These are phyloP conservation scores for Helicostylum pulchrum DNA, from an alignment of 192 early-diverging fungal species.

Conservation along the genomic window DNA sequence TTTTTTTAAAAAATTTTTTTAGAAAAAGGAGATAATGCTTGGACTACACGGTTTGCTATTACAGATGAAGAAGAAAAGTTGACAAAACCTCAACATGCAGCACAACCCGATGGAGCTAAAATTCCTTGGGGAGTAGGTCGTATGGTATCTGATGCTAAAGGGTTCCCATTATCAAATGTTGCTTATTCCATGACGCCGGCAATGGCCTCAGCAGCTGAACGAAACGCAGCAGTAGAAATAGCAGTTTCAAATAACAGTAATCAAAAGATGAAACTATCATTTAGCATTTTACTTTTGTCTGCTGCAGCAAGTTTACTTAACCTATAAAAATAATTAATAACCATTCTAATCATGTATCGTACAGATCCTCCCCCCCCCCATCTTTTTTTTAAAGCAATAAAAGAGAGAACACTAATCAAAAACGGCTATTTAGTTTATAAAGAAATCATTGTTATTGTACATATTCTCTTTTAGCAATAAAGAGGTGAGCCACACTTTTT, in stretches of 20 bases:
- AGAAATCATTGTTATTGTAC: no score
- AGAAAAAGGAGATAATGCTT: conserved; percentile 24
- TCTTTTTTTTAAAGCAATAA: no score
- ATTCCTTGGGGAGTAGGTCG: conserved; percentile 19
- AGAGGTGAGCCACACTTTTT: neutral
- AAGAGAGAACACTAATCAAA: no score
- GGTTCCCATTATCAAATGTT: neutral
- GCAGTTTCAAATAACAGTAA: neutral
- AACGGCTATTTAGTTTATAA: no score
- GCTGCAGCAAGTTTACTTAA: no score
- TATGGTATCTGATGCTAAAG: conserved; percentile 6
- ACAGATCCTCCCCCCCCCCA: no score
- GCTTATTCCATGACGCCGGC: conserved; percentile 12
- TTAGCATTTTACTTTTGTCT: no score
- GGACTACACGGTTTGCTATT: conserved; percentile 41
- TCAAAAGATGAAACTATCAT: no score
- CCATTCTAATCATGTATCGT: no score
- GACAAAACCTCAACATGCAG: conserved; percentile 14
- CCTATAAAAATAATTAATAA: no score
- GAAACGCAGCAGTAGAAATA: neutral
- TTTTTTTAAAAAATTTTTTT: neutral
- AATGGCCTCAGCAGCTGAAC: neutral
- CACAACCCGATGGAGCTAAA: conserved; percentile 21
- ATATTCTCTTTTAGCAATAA: no score
- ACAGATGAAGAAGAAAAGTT: conserved; percentile 10